A percentile compares a stretch with the other conserved stretches of the same genome.
Conservation (phyloP, 2,329 filamentous ascomycete genomes). For the Berkeleyomyces rouxiae region DNA sequence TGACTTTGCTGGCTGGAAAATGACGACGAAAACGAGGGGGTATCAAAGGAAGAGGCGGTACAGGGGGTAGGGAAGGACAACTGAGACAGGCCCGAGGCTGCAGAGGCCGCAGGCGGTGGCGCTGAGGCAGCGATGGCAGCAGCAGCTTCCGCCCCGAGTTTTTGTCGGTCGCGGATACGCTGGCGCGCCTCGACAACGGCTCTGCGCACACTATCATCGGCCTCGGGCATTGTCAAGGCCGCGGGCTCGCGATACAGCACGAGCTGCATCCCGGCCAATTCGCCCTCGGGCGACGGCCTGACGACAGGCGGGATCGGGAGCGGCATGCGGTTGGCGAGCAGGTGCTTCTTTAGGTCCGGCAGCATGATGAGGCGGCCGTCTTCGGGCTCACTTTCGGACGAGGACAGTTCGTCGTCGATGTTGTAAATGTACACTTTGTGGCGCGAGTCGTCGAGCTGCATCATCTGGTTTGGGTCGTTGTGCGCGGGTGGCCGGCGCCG, state of each 20-base stretch:
- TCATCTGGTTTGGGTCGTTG: conserved; percentile 44
- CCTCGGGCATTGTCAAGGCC: conserved; percentile 57
- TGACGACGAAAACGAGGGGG: background rate
- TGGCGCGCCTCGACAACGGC: conserved; percentile 68
- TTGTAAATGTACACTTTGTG: conserved; percentile 84
- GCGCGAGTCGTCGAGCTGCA: conserved; percentile 76
- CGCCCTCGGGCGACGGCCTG: conserved; percentile 22
- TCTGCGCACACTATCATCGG: conserved; percentile 61
- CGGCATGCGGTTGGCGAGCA: conserved; percentile 54
- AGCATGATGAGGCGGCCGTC: conserved; percentile 55
- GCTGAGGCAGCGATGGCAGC: background rate
- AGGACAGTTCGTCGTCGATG: conserved; percentile 69
- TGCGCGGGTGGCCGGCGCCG: background rate
- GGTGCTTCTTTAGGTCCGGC: conserved; percentile 68
- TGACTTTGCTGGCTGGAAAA: background rate
- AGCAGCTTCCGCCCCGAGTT: conserved; percentile 15
- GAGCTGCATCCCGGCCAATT: conserved; percentile 47
- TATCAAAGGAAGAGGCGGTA: background rate
- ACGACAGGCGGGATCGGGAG: conserved; percentile 43
- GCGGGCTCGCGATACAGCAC: conserved; percentile 71
- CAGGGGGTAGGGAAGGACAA: background rate
- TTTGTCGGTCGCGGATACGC: conserved; percentile 45
- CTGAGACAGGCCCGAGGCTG: background rate
- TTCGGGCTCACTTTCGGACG: conserved; percentile 36
- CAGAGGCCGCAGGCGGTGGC: background rate